A percentile compares a stretch with the other conserved stretches of the same genome.
Evolutionary conservation across 768 basidiomycete genomes (phyloP).

Genomic region (Kwoniella bestiolae): DNA sequence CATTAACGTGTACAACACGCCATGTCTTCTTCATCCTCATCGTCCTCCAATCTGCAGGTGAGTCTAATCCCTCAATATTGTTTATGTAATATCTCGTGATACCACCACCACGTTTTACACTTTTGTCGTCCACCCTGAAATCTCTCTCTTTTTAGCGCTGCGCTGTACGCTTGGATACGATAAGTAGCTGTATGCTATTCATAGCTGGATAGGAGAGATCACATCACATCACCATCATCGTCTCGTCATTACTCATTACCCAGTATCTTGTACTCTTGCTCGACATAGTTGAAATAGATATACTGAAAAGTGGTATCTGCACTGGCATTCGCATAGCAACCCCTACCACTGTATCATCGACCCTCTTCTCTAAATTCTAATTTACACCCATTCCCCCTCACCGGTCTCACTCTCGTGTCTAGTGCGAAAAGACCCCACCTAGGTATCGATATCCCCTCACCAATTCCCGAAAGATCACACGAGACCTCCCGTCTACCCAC

Average conservation of each 20-base stretch:
- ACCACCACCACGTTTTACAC: not conserved
- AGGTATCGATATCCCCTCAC: not conserved
- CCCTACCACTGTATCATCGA: not conserved
- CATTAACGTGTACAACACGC: not conserved
- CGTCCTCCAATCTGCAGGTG: not conserved
- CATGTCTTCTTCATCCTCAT: not conserved
- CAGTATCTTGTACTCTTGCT: too few relatives aligned
- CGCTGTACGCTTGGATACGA: not conserved
- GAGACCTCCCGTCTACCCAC: not conserved
- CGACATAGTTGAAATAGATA: not conserved
- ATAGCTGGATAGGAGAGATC: too few relatives aligned
- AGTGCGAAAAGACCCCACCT: not conserved
- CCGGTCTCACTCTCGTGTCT: not conserved
- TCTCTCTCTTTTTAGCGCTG: not conserved
- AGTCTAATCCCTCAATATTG: not conserved
- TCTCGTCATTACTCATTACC: too few relatives aligned
- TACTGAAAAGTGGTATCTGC: not conserved
- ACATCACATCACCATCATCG: too few relatives aligned
- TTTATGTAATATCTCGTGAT: not conserved
- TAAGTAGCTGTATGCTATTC: too few relatives aligned
- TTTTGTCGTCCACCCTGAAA: not conserved
- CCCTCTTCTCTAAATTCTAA: not conserved
- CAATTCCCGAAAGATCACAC: not conserved
- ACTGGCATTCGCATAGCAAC: not conserved
- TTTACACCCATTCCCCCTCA: not conserved